A percentile compares a stretch with the other conserved stretches of the same genome.
Evolutionary conservation across 192 early-diverging fungal species (phyloP).

Genomic region (Backusella psychrophila): DNA sequence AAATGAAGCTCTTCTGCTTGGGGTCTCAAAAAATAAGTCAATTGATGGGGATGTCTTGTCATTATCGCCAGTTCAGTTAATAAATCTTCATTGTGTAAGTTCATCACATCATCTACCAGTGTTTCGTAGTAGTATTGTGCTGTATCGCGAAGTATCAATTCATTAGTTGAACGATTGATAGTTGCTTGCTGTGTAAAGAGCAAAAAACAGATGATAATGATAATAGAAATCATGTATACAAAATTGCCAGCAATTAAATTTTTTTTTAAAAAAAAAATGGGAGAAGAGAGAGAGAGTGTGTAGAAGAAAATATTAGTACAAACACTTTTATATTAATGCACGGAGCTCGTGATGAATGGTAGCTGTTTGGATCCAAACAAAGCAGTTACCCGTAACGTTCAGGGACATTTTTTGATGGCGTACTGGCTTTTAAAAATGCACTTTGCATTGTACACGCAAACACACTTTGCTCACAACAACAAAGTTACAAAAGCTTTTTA

Average conservation of each 20-base stretch:
- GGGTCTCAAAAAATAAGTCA: background rate
- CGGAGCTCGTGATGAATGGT: background rate
- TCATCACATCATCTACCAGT: background rate
- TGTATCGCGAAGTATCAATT: background rate
- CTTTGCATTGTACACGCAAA: background rate
- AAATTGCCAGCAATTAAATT: background rate
- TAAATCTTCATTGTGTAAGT: conserved; percentile 4
- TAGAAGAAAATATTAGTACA: background rate
- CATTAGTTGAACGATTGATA: background rate
- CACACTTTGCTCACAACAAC: background rate
- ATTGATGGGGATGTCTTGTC: background rate
- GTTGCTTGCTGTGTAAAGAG: background rate
- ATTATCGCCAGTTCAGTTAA: background rate
- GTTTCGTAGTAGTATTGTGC: conserved; percentile 4
- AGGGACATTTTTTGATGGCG: background rate
- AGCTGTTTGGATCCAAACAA: background rate
- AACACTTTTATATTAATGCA: background rate
- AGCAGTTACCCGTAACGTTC: background rate
- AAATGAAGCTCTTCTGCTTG: background rate
- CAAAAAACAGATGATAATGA: background rate
- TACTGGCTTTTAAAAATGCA: background rate
- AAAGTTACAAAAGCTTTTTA: background rate
- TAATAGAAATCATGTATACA: background rate
- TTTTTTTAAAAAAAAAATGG: background rate
- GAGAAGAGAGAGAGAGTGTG: background rate